Conservation (phyloP, 2,329 filamentous ascomycete genomes). For the Meredithiella fracta region DNA sequence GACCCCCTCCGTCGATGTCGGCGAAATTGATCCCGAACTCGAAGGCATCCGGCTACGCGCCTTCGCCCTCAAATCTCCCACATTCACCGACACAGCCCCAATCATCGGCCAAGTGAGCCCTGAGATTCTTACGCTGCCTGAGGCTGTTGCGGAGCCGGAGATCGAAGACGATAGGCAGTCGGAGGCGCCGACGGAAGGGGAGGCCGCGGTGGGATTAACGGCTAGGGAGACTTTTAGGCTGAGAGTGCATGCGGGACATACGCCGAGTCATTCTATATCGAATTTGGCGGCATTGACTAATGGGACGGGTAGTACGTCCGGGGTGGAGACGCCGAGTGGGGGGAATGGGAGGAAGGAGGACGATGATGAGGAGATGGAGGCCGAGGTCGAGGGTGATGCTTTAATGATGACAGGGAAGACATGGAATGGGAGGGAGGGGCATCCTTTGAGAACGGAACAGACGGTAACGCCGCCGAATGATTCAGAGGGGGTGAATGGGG, state of each 20-base stretch:
- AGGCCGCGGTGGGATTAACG: slow-evolving; percentile 30
- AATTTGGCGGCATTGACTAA: slow-evolving; percentile 25
- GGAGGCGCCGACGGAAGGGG: slow-evolving; percentile 17
- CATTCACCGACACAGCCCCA: slow-evolving; percentile 27
- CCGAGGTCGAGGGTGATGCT: too few relatives aligned
- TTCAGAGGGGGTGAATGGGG: neutral
- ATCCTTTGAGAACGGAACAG: neutral
- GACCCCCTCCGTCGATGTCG: slow-evolving; percentile 35
- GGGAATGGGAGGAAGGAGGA: slow-evolving; percentile 6
- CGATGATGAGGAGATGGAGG: neutral
- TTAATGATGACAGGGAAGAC: too few relatives aligned
- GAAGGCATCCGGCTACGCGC: slow-evolving; percentile 43
- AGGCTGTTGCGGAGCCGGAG: neutral
- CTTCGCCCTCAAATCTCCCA: slow-evolving; percentile 34
- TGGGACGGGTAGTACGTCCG: slow-evolving; percentile 9
- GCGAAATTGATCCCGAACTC: slow-evolving; percentile 40
- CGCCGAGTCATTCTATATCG: slow-evolving; percentile 43
- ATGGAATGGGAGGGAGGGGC: neutral
- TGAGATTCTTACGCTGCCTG: neutral
- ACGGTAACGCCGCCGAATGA: neutral
- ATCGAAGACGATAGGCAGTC: neutral
- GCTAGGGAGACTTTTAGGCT: slow-evolving; percentile 35
- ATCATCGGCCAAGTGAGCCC: too few relatives aligned
- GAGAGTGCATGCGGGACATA: slow-evolving; percentile 47
- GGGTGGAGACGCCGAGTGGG: slow-evolving; percentile 9